Evolutionary conservation across 2,329 filamentous ascomycete species (phyloP).

Genomic region (Colletotrichum scovillei): DNA sequence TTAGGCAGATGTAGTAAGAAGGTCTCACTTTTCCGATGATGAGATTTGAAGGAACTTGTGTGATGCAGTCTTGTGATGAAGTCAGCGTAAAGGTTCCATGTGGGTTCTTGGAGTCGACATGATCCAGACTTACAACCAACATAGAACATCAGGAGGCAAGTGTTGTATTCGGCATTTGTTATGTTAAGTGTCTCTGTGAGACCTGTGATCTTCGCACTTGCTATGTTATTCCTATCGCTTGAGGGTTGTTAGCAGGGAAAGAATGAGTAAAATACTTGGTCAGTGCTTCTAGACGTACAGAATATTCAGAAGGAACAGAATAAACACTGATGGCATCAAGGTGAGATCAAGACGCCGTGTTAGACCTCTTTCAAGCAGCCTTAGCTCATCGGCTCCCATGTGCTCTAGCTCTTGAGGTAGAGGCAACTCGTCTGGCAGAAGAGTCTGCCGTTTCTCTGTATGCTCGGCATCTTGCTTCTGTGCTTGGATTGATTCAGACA

Average conservation of each 20-base stretch:
- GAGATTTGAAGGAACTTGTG: constrained; percentile 18
- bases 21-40: constrained; percentile 24
- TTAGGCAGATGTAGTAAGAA: constrained; percentile 15
- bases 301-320: constrained; percentile 17
- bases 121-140: not conserved
- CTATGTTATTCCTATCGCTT: constrained; percentile 44
- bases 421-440: constrained; percentile 3
- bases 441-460: constrained; percentile 11
- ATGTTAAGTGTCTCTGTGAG: constrained; percentile 64
- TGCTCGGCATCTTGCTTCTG: constrained; percentile 18
- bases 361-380: not conserved
- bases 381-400: not conserved
- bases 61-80: constrained; percentile 1
- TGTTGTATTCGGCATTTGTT: constrained; percentile 67
- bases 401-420: constrained; percentile 9
- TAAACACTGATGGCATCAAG: constrained; percentile 20
- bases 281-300: not conserved
- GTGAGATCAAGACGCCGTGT: constrained; percentile 6
- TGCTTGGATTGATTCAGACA: constrained; percentile 13
- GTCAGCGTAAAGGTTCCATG: not conserved
- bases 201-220: constrained; percentile 66
- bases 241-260: not conserved
- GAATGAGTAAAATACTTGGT: not conserved
- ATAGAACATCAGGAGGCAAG: constrained; percentile 24
- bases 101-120: no score